Evolutionary conservation across 306 rosid genomes (phyloP), one percentile per base, ranked within the genome.

Genomic region (Cucumis hystrix): DNA sequence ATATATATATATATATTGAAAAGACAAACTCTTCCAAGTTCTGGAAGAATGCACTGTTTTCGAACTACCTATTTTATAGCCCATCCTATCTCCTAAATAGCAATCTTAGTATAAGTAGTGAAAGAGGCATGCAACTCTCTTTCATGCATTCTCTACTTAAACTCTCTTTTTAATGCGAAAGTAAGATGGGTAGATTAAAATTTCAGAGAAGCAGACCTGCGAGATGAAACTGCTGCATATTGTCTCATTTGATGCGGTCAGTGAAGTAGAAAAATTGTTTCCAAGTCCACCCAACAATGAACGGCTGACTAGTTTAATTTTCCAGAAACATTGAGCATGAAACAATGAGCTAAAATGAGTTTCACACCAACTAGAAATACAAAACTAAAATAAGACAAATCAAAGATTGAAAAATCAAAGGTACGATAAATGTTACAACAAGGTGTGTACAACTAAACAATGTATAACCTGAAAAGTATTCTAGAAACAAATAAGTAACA

Each of bases 271-370:
- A 43, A 82, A 77, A 79, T 77, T 84, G 85, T 80, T 84, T 82
- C 87, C 74, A 17, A 88, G 77, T 52, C 90, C 87, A 9, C 95
- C 86, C 17, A 87, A 63, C 85, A 94, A 83, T 17, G 95, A 85
- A 80, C 88, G 89, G 4, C 98, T 90, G 68, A 74, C 96, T 90
- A 43, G 20, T 30, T 58, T 59, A 39, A 68, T 20, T 70, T 66
- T 39, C 79, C 79, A 63, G 41, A 56, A 75, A 77, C 37, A 78
- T 49, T 57, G 59, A 73, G 70, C 5, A 68, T 10, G 41, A 64
- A 30, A 21, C 37, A 72, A 78, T 40, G 17, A 71, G 72, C 49
- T 37, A 77, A 74, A 15, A 11, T 5, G 21, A 70, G 76, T 47
- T 70, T 25, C 76, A 40, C 35, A n/a, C 8, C 59, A 37, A 25